A percentile compares a stretch with the other conserved stretches of the same genome.
Conservation (phyloP, 192 early-diverging fungal genomes). For the Entrophospora sp. region DNA sequence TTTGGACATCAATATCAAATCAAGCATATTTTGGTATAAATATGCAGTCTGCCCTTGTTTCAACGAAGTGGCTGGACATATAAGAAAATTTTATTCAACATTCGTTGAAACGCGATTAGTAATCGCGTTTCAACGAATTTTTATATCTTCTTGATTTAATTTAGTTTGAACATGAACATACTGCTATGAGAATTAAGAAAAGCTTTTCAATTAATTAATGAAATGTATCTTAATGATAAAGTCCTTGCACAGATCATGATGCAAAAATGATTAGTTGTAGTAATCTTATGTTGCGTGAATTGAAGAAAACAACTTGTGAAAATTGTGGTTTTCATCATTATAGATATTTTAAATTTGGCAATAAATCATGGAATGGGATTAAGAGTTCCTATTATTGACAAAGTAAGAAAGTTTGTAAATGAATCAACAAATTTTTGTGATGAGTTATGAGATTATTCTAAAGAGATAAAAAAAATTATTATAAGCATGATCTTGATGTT, state of each 20-base stretch:
- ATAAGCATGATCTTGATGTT: not conserved
- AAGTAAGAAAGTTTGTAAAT: not conserved
- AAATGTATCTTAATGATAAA: conserved; percentile 4
- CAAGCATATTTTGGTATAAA: too few relatives aligned
- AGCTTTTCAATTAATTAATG: not conserved
- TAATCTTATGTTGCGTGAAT: not conserved
- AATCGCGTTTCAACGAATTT: too few relatives aligned
- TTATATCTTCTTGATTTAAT: too few relatives aligned
- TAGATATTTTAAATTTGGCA: conserved; percentile 4
- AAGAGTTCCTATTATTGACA: not conserved
- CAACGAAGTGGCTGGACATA: too few relatives aligned
- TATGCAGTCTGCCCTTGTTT: too few relatives aligned
- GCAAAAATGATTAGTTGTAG: not conserved
- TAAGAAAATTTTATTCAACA: too few relatives aligned
- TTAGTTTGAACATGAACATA: too few relatives aligned
- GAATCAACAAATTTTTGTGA: not conserved
- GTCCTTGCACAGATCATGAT: not conserved
- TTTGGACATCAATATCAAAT: too few relatives aligned
- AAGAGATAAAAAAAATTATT: not conserved
- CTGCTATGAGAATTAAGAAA: too few relatives aligned
- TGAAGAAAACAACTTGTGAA: not conserved
- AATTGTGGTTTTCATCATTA: not conserved
- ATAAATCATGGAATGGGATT: conserved; percentile 2
- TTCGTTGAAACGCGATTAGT: too few relatives aligned
- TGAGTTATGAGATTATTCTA: not conserved